Evolutionary conservation across 345 rosid species (phyloP), one percentile per base, ranked within the genome.

Genomic region (Corymbia maculata): DNA sequence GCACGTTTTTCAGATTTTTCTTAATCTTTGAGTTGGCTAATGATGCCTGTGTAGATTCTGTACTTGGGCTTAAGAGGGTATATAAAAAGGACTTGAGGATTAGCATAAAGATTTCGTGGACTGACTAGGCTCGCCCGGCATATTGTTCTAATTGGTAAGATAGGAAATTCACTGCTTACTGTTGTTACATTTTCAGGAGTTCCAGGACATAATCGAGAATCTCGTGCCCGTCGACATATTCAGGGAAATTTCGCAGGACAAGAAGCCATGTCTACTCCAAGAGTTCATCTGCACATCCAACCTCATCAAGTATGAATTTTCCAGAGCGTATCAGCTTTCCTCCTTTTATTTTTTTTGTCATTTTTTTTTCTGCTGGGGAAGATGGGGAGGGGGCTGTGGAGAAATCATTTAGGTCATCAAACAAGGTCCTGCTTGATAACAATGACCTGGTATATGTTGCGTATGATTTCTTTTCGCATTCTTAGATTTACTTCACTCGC

Each of bases 231-330:
- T 68, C 24, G 44, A 22, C 47, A 87, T 50, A n/a, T 68, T 51
- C 30, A 16, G 22, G 88, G 57, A 49, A 32, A 87, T 49, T 64
- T n/a, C 9, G 42, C 88, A 6, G 49, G 45, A 66, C 84, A 75
- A 75, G 87, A 22, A 51, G 68, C 52, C 85, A 89, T 89, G 90
- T 44, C 88, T 82, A 24, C 88, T 24, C 90, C 52, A 5, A 84
- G 70, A 12, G 91, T 90, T 87, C 85, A 51, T 42, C 85, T 90
- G 89, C 86, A 36, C 47, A 68, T 90, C 86, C 87, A 44, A 85
- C 89, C 88, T 30, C 88, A 86, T 53, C 89, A 90, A n/a, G 91
- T 90, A 85, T 22, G 70, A 47, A 44, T 45, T 17, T 68, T 52
- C 44, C 22, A 28, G 52, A 42, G 21, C 44, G 80, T 66, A 26